A percentile compares a stretch with the other conserved stretches of the same genome.
These are phyloP conservation scores for Gamsiella multidivaricata DNA, from an alignment of 192 early-diverging fungal genomes.

Conservation along the genomic window DNA sequence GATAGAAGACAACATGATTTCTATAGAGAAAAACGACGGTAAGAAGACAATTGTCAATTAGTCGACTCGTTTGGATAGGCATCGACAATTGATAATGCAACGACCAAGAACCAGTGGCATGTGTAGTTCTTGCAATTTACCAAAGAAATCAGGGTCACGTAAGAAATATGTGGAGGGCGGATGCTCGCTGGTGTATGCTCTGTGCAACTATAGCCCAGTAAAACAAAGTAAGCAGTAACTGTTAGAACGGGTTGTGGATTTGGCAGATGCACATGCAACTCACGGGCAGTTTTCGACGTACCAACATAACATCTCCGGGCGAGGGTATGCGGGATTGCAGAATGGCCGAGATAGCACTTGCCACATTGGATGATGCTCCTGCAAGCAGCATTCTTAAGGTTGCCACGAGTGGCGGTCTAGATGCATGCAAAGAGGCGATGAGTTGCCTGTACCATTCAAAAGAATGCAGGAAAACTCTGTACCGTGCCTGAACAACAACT, in stretches of 20 bases:
- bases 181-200: constrained; percentile 50
- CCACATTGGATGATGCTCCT: constrained; percentile 51
- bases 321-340: constrained; percentile 53
- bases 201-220: constrained; percentile 50
- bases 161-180: constrained; percentile 60
- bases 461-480: neutral
- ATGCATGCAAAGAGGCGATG: neutral
- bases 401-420: constrained; percentile 28
- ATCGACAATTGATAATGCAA: neutral
- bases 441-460: neutral
- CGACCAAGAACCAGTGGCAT: neutral
- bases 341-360: constrained; percentile 59
- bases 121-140: constrained; percentile 8
- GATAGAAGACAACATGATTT: constrained; percentile 59
- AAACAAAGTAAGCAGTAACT: neutral
- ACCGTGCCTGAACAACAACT: neutral
- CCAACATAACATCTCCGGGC: constrained; percentile 67
- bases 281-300: constrained; percentile 5
- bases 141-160: constrained; percentile 51
- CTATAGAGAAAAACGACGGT: constrained; percentile 46
- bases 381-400: constrained; percentile 52
- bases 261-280: neutral
- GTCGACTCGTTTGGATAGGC: no score
- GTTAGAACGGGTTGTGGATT: neutral
- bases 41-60: neutral